A percentile compares a stretch with the other conserved stretches of the same genome.
Evolutionary conservation across 2,329 filamentous ascomycete genomes (phyloP).

Genomic region (Trichoderma sp.): DNA sequence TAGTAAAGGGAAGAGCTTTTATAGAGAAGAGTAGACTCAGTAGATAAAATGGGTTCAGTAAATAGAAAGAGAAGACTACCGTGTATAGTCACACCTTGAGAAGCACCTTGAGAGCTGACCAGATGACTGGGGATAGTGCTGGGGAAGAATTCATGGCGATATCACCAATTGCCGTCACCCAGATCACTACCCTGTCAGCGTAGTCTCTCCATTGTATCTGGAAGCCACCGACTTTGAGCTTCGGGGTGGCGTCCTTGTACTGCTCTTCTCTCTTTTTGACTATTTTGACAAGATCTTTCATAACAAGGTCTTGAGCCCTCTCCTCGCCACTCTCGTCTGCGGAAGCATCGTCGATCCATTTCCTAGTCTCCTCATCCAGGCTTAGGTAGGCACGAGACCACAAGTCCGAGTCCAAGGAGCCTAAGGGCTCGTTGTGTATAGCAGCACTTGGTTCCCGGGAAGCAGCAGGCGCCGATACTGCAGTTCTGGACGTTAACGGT

Average conservation of each 20-base stretch:
- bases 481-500: not conserved
- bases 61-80: not conserved
- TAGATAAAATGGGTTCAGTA: no score
- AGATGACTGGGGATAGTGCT: not conserved
- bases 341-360: not conserved
- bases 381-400: not conserved
- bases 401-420: not conserved
- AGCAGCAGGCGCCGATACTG: not conserved
- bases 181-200: not conserved
- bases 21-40: no score
- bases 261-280: not conserved
- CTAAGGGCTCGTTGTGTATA: not conserved
- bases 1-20: no score
- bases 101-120: slow-evolving; percentile 8
- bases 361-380: not conserved
- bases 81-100: not conserved
- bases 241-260: not conserved
- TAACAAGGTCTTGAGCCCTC: not conserved
- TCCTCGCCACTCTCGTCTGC: not conserved
- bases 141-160: not conserved
- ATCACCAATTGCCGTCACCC: not conserved
- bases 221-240: not conserved
- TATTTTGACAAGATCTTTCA: not conserved
- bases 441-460: not conserved
- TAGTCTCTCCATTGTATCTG: slow-evolving; percentile 3